phyloP scores from a whole-genome alignment of 2,329 filamentous ascomycete genomes.

The Clonostachys byssicola region DNA sequence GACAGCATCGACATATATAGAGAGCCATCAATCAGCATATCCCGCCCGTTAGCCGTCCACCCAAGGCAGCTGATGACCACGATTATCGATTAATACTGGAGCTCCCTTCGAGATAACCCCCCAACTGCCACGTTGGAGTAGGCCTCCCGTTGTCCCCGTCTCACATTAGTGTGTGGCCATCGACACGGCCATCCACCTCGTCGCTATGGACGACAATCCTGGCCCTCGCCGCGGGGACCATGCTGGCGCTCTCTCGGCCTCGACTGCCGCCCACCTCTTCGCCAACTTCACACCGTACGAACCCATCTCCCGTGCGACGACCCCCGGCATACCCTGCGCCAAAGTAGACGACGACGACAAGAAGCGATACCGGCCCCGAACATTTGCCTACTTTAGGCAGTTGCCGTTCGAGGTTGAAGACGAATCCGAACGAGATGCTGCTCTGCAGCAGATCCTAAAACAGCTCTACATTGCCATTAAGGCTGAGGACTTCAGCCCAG shows the following conservation, averaged over 20 bases:
- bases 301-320: constrained; percentile 80
- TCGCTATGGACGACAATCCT: constrained; percentile 31
- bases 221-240: constrained; percentile 23
- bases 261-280: constrained; percentile 21
- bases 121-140: no score
- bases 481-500: constrained; percentile 89
- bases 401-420: constrained; percentile 87
- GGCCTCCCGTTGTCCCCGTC: no score
- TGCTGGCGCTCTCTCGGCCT: constrained; percentile 20
- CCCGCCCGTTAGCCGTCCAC: no score
- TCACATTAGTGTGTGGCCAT: no score
- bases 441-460: constrained; percentile 83
- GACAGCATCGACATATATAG: no score
- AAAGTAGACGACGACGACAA: constrained; percentile 46
- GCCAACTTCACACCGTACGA: constrained; percentile 45
- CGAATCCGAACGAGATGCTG: constrained; percentile 70
- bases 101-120: no score
- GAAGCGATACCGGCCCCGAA: constrained; percentile 76
- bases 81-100: no score
- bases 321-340: constrained; percentile 63
- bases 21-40: no score
- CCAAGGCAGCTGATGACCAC: no score
- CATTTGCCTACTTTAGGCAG: constrained; percentile 88
- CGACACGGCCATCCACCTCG: neutral
- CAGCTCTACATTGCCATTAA: constrained; percentile 90